Evolutionary conservation across 2,329 filamentous ascomycete species (phyloP), one percentile per base, ranked within the genome.

Genomic region (Chaetomium strumarium): DNA sequence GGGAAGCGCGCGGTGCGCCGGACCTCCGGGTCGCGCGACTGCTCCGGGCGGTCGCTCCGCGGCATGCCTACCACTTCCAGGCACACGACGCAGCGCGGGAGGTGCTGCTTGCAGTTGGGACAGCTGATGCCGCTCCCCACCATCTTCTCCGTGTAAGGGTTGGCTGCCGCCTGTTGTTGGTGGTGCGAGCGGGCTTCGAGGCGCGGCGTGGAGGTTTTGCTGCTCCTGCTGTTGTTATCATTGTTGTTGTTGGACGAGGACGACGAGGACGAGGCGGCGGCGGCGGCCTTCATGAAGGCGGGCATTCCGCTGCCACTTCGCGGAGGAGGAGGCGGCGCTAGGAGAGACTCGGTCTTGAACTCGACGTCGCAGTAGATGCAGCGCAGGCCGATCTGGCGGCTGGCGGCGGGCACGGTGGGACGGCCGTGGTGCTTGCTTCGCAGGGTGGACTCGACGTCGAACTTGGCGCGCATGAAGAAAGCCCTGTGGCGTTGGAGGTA

Each of bases 281-380:
- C 30, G 19, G 40, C 30, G 11, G 48, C 24, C 29, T 40, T 31
- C 34, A 40, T 46, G 51, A 47, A 46, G 37, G 20, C 46, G 17
- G 55, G 42, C 46, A 49, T 56, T 36, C 54, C 57, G 45, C 31
- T 33, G 41, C 45, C 30, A 38, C 41, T 17, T 46, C 42, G 41
- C 19, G 34, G 34, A 8, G 34, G 34, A 8, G 34, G 34, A 14
- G 33, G 33, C 19, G 44, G 40, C 49, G 58, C 57, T 30, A 56
- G 56, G 2, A 55, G 47, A 78, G 70, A 33, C 73, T 77, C 46
- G 77, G 44, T 31, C 24, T 56, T 53, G 55, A 51, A 77, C 64
- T 81, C 76, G 33, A 79, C 75, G 62, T 86, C 83, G 70, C 88
- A 93, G 70, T 88, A 88, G 44, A 86, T 78, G 69, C 88, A 93